These are phyloP conservation scores for Globisporangium rhizosaccharum DNA, from an alignment of 352 stramenopile genomes.

Conservation along the genomic window DNA sequence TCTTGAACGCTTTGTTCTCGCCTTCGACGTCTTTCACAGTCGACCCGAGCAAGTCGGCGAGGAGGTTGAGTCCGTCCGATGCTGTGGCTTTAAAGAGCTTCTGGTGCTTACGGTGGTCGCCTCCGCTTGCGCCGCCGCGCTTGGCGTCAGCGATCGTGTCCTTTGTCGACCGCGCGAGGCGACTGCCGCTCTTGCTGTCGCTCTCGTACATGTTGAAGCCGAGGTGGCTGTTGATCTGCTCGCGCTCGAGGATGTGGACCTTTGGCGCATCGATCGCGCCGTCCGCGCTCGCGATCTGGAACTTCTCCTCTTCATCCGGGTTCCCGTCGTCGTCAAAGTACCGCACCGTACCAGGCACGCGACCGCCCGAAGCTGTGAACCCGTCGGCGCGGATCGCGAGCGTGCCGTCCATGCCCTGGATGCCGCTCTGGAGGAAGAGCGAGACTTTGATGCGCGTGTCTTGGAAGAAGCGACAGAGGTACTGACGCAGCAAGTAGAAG, in stretches of 20 bases:
- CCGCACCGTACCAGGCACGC: slow-evolving; percentile 56
- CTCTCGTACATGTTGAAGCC: slow-evolving; percentile 86
- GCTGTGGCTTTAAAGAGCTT: slow-evolving; percentile 79
- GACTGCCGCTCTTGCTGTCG: slow-evolving; percentile 39
- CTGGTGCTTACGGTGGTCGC: slow-evolving; percentile 24
- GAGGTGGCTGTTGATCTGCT: slow-evolving; percentile 50
- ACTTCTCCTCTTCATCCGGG: slow-evolving; percentile 63
- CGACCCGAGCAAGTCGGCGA: slow-evolving; percentile 74
- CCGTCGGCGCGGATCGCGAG: slow-evolving; percentile 74
- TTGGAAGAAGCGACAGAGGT: slow-evolving; percentile 87
- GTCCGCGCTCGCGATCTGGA: slow-evolving; percentile 48
- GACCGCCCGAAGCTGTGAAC: slow-evolving; percentile 57
- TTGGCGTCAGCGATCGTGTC: slow-evolving; percentile 68
- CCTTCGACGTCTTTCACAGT: slow-evolving; percentile 38
- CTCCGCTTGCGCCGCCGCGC: slow-evolving; percentile 26
- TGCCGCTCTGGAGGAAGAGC: slow-evolving; percentile 86
- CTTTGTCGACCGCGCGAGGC: slow-evolving; percentile 34
- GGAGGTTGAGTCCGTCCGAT: slow-evolving; percentile 76
- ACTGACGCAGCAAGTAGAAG: slow-evolving; percentile 83
- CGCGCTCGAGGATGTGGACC: slow-evolving; percentile 47
- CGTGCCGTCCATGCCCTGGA: slow-evolving; percentile 82
- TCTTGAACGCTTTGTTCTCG: slow-evolving; percentile 59
- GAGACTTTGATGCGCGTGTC: slow-evolving; percentile 89
- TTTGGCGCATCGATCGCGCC: slow-evolving; percentile 46
- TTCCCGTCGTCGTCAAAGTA: slow-evolving; percentile 66